These are phyloP conservation scores for Talaromyces thailandensis DNA, from an alignment of 495 filamentous ascomycete species.

Conservation along the genomic window DNA sequence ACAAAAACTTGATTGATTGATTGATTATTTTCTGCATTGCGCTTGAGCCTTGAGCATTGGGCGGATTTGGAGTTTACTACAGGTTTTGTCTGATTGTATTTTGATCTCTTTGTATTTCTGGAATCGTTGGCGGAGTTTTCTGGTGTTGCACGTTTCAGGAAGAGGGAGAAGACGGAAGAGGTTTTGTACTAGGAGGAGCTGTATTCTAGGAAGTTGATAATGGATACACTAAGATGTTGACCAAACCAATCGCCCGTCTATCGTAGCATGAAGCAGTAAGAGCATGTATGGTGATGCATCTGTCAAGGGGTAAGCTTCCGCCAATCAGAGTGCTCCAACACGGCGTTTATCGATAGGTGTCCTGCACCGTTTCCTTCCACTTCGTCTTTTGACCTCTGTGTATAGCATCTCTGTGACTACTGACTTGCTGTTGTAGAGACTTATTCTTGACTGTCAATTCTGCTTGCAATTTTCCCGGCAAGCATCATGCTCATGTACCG, in stretches of 20 bases:
- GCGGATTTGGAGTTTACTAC: neutral
- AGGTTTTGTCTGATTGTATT: neutral
- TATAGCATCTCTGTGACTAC: neutral
- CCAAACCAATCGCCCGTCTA: neutral
- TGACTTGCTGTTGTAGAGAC: neutral
- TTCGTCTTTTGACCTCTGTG: neutral
- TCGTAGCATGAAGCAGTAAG: neutral
- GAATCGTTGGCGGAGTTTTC: neutral
- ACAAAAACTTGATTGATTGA: neutral
- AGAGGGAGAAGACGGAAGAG: neutral
- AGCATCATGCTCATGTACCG: neutral
- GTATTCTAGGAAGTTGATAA: neutral
- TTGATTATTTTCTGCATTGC: neutral
- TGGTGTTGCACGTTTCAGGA: neutral
- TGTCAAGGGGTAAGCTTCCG: conserved; percentile 1
- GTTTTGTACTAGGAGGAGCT: neutral
- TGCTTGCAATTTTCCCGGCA: neutral
- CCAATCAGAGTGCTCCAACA: conserved; percentile 1
- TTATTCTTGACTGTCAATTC: neutral
- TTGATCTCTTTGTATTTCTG: neutral
- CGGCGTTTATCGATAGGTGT: conserved; percentile 7
- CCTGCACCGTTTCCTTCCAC: neutral
- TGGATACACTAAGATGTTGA: neutral
- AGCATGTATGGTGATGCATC: neutral
- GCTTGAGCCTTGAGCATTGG: neutral